Conservation (phyloP, 805 yeast genomes). For the Spathaspora sp. region DNA sequence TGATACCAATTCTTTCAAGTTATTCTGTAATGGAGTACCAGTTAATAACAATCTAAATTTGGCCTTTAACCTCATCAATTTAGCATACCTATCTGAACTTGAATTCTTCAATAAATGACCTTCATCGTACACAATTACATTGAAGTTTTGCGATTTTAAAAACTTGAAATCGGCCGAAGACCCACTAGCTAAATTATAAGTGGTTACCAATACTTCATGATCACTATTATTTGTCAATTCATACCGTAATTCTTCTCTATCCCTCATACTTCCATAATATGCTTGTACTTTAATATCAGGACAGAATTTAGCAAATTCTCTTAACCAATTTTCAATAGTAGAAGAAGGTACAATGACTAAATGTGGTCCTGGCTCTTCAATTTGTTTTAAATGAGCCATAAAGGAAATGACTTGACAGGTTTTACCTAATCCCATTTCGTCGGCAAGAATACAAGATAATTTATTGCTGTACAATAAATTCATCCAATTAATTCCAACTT, state of each 20-base stretch:
- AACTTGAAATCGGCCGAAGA: slow-evolving; percentile 78
- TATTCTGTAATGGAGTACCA: slow-evolving; percentile 96
- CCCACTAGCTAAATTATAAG: slow-evolving; percentile 89
- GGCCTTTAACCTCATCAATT: slow-evolving; percentile 80
- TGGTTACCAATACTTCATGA: slow-evolving; percentile 89
- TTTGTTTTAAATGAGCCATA: slow-evolving; percentile 75
- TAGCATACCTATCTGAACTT: slow-evolving; percentile 77
- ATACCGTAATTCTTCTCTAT: slow-evolving; percentile 80
- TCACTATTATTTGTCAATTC: slow-evolving; percentile 49
- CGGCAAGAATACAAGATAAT: slow-evolving; percentile 91
- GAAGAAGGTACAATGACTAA: slow-evolving; percentile 94
- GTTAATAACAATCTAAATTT: slow-evolving; percentile 84
- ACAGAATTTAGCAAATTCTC: slow-evolving; percentile 88
- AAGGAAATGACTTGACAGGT: slow-evolving; percentile 95
- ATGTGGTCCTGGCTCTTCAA: slow-evolving; percentile 72
- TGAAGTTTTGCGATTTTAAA: slow-evolving; percentile 68
- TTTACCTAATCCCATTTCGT: slow-evolving; percentile 98
- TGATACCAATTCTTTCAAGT: slow-evolving; percentile 85
- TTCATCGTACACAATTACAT: slow-evolving; percentile 92
- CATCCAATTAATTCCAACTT: slow-evolving; percentile 96
- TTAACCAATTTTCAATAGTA: slow-evolving; percentile 93
- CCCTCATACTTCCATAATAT: slow-evolving; percentile 84
- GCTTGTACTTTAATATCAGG: slow-evolving; percentile 83
- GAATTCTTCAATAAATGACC: slow-evolving; percentile 97
- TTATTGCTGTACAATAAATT: slow-evolving; percentile 70